Conservation (phyloP, 2,329 filamentous ascomycete species). For the Fusarium palustre region DNA sequence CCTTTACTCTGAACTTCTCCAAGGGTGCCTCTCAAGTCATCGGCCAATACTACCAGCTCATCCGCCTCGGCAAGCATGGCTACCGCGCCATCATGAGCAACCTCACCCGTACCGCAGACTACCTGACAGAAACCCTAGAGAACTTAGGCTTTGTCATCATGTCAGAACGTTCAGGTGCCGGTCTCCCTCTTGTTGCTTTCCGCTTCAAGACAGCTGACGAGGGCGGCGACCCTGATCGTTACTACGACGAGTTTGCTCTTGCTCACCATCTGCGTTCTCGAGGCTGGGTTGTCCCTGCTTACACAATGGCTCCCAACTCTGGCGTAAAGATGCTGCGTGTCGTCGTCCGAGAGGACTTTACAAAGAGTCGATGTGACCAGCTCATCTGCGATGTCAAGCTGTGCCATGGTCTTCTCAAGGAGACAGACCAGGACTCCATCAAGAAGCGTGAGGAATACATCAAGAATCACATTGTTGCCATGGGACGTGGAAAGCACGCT, state of each 20-base stretch:
- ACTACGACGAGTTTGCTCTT: constrained; percentile 80
- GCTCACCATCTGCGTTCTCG: constrained; percentile 88
- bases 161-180: constrained; percentile 80
- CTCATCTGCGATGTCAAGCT: constrained; percentile 84
- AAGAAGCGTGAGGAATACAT: constrained; percentile 76
- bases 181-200: constrained; percentile 91
- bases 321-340: constrained; percentile 91
- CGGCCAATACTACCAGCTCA: constrained; percentile 97
- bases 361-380: constrained; percentile 81
- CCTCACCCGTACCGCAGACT: constrained; percentile 89
- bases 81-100: constrained; percentile 96
- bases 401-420: constrained; percentile 75
- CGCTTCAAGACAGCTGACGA: constrained; percentile 72
- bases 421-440: constrained; percentile 79
- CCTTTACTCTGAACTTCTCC: constrained; percentile 97
- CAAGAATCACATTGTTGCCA: constrained; percentile 64
- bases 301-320: constrained; percentile 95
- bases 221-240: constrained; percentile 61
- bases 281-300: constrained; percentile 94
- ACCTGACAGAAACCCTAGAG: constrained; percentile 79
- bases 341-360: constrained; percentile 94
- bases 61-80: constrained; percentile 91
- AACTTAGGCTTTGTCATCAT: constrained; percentile 87
- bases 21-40: constrained; percentile 96
- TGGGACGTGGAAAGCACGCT: constrained; percentile 66